Conservation (phyloP, 2,329 filamentous ascomycete genomes). For the Colletotrichum incanum region DNA sequence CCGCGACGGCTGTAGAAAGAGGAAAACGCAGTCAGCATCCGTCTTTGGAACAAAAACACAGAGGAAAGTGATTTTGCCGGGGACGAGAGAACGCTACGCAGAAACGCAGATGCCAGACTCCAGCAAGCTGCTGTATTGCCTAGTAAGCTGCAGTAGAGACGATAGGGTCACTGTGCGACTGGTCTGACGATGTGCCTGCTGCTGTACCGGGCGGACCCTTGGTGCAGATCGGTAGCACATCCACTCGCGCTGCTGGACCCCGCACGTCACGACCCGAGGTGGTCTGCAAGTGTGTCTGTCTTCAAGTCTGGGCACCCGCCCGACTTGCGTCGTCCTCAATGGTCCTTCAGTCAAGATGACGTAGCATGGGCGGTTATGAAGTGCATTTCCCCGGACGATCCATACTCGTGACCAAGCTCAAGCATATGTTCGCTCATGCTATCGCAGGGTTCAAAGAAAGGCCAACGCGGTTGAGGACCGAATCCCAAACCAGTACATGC, state of each 20-base stretch:
- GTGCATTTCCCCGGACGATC: slow-evolving; percentile 15
- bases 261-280: slow-evolving; percentile 1
- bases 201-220: slow-evolving; percentile 15
- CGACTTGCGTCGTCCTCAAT: slow-evolving; percentile 4
- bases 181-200: slow-evolving; percentile 16
- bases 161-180: slow-evolving; percentile 13
- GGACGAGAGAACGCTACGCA: not conserved
- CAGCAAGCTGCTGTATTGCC: not conserved
- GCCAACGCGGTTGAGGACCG: not conserved
- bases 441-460: not conserved
- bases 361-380: not conserved
- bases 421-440: not conserved
- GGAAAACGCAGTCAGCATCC: slow-evolving; percentile 13
- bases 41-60: not conserved
- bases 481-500: not conserved
- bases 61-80: not conserved
- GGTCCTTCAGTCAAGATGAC: slow-evolving; percentile 6
- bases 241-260: slow-evolving; percentile 9
- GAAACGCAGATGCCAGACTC: not conserved
- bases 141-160: slow-evolving; percentile 9
- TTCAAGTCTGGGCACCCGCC: not conserved
- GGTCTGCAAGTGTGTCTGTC: not conserved
- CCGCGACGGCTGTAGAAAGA: slow-evolving; percentile 14
- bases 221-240: slow-evolving; percentile 16
- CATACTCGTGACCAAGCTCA: slow-evolving; percentile 27